phyloP scores from a whole-genome alignment of 1,284 basidiomycete genomes.

The Ustilago esculenta region DNA sequence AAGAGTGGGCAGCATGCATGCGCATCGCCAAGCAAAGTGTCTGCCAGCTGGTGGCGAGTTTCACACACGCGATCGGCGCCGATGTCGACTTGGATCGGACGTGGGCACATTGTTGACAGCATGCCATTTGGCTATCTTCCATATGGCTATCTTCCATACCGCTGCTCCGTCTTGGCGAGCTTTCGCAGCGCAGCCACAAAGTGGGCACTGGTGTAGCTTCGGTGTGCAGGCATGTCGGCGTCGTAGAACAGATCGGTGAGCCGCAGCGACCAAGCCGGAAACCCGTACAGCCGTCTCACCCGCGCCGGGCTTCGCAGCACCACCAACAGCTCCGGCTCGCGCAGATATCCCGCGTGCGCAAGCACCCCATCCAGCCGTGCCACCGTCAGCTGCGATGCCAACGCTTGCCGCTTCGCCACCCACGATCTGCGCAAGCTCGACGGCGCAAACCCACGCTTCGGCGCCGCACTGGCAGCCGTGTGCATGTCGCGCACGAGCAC shows the following conservation, averaged over 20 bases:
- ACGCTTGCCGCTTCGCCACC: conserved; percentile 4
- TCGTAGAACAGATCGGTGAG: conserved; percentile 42
- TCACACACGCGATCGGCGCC: too few relatives aligned
- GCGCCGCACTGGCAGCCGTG: not conserved
- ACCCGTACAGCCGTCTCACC: conserved; percentile 23
- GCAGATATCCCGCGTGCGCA: conserved; percentile 11
- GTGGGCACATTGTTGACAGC: too few relatives aligned
- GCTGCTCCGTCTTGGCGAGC: conserved; percentile 25
- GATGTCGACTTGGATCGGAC: too few relatives aligned
- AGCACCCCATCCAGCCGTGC: conserved; percentile 5
- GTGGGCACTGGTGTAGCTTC: conserved; percentile 7
- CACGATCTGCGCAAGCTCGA: conserved; percentile 26
- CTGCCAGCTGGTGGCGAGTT: too few relatives aligned
- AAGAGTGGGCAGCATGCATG: too few relatives aligned
- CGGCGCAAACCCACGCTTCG: conserved; percentile 10
- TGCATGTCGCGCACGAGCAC: conserved; percentile 11
- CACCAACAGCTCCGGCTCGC: conserved; percentile 35
- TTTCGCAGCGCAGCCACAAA: conserved; percentile 32
- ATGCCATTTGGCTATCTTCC: too few relatives aligned
- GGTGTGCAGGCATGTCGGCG: not conserved
- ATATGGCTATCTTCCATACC: conserved; percentile 27
- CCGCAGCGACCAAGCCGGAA: conserved; percentile 40
- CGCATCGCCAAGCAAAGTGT: too few relatives aligned
- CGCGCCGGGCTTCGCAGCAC: conserved; percentile 10
- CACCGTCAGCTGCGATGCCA: conserved; percentile 13